phyloP scores from a whole-genome alignment of 345 rosid genomes.

The Carallia pectinifolia region DNA sequence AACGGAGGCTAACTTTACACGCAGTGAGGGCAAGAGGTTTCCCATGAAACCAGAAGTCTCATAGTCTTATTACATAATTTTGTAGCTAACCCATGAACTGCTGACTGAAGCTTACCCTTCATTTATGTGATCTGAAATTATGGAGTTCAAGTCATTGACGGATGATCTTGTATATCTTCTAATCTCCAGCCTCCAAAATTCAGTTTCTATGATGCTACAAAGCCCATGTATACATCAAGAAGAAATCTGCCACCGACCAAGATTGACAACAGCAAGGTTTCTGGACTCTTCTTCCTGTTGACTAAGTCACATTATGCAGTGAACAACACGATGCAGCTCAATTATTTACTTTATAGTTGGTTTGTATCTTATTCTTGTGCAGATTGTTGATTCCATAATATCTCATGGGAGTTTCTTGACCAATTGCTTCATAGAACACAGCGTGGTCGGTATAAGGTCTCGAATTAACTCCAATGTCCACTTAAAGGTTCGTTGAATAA shows the following conservation, averaged over 20 bases:
- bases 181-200: constrained; percentile 72
- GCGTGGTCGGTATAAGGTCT: constrained; percentile 89
- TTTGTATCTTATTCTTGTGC: constrained; percentile 13
- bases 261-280: constrained; percentile 75
- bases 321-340: too few species aligned
- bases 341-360: too few species aligned
- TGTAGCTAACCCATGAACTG: too few species aligned
- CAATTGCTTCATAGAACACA: constrained; percentile 72
- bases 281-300: constrained; percentile 2
- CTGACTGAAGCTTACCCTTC: too few species aligned
- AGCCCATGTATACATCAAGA: constrained; percentile 87
- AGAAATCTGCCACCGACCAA: constrained; percentile 88
- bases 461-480: constrained; percentile 70
- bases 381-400: constrained; percentile 80
- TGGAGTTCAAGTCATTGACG: neutral
- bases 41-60: too few species aligned
- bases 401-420: constrained; percentile 90
- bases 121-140: too few species aligned
- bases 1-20: too few species aligned
- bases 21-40: too few species aligned
- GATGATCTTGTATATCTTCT: constrained; percentile 18
- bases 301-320: too few species aligned
- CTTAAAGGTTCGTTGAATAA: constrained; percentile 52
- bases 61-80: too few species aligned
- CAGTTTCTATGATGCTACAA: constrained; percentile 90